Base-by-base conservation (phyloP, 2,329 filamentous ascomycete species). In the Fusarium sp. region DNA sequence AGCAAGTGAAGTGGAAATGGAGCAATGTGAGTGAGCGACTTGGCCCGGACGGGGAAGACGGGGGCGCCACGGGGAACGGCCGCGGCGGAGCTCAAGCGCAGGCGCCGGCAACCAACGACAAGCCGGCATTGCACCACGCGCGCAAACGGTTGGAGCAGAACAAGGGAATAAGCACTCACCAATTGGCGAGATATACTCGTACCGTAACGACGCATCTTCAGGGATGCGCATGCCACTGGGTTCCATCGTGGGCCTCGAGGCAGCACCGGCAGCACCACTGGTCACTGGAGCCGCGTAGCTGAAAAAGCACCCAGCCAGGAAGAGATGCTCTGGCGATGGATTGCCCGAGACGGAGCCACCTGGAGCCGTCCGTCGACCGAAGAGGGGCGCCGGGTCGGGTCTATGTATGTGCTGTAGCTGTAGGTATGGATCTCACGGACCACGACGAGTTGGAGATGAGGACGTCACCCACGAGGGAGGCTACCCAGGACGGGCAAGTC, bases 131-230 rank as follows among this genome's bases (percentile, higher is more conserved):
- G 79, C 70, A 76, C 84, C 84, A 88, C 87, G 84, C 84, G 84
- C 81, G 79, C 75, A 83, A 84, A 85, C 85, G 86, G 87, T 75
- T 76, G 73, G 75, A 75, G 69, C 70, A 77, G 74, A 77, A 72
- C 69, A 70, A 75, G 72, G 74, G 79, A 81, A 75, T 76, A 76
- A 75, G 68, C 76, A 83, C 88, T 86, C 82, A 89, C 88, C 88
- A 82, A 89, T 87, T 81, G 88, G 88, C 77, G 83, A 84, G 75
- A 90, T 84, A 81, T 85, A 87, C 71, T 83, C 80, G 66, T 79
- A 78, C 72, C 79, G 77, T 71, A 84, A 85, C 70, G 83, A 82
- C 75, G 81, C 82, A 82, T 84, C 83, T 80, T 79, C 84, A 83
- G 83, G 84, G 83, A 82, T 84, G 79, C 84, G 85, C 83, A 84